A percentile compares a stretch with the other conserved stretches of the same genome.
These are phyloP conservation scores for Hypoxylon sp. DNA, from an alignment of 2,329 filamentous ascomycete genomes.

Conservation along the genomic window DNA sequence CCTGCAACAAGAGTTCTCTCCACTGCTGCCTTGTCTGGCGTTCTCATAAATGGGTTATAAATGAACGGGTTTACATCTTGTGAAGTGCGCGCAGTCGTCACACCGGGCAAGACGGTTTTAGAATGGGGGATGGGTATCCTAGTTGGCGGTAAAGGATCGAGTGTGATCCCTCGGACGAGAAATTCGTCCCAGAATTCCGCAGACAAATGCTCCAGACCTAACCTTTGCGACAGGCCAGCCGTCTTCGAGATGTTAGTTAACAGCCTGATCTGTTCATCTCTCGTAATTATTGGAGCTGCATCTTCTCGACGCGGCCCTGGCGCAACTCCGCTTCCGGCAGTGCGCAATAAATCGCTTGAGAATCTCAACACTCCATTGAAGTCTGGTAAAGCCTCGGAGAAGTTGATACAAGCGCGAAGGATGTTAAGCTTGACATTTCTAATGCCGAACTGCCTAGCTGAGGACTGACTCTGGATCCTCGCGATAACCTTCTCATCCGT, in stretches of 20 bases:
- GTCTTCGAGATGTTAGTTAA: slow-evolving; percentile 88
- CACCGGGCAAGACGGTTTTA: slow-evolving; percentile 66
- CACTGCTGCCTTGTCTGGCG: slow-evolving; percentile 68
- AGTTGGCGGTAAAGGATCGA: slow-evolving; percentile 72
- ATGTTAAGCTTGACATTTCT: slow-evolving; percentile 86
- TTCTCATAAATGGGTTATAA: slow-evolving; percentile 91
- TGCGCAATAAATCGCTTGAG: slow-evolving; percentile 85
- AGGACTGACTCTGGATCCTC: slow-evolving; percentile 71
- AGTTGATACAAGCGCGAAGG: slow-evolving; percentile 88
- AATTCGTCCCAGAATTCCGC: slow-evolving; percentile 99
- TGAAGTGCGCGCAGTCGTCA: slow-evolving; percentile 64
- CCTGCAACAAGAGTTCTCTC: slow-evolving; percentile 82
- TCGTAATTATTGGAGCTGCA: slow-evolving; percentile 76
- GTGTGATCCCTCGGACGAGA: slow-evolving; percentile 80
- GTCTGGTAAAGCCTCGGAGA: slow-evolving; percentile 93
- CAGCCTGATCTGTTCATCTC: slow-evolving; percentile 89
- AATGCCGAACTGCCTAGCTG: slow-evolving; percentile 79
- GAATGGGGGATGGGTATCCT: slow-evolving; percentile 76
- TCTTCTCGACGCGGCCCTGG: slow-evolving; percentile 77
- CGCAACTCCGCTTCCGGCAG: slow-evolving; percentile 83
- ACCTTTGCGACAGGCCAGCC: slow-evolving; percentile 78
- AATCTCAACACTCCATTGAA: slow-evolving; percentile 90
- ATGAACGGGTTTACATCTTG: slow-evolving; percentile 87
- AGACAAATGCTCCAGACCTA: slow-evolving; percentile 77
- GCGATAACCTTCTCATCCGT: slow-evolving; percentile 66